These are phyloP conservation scores for Tetrapyrgos nigripes DNA, from an alignment of 1,284 basidiomycete genomes.

Conservation along the genomic window DNA sequence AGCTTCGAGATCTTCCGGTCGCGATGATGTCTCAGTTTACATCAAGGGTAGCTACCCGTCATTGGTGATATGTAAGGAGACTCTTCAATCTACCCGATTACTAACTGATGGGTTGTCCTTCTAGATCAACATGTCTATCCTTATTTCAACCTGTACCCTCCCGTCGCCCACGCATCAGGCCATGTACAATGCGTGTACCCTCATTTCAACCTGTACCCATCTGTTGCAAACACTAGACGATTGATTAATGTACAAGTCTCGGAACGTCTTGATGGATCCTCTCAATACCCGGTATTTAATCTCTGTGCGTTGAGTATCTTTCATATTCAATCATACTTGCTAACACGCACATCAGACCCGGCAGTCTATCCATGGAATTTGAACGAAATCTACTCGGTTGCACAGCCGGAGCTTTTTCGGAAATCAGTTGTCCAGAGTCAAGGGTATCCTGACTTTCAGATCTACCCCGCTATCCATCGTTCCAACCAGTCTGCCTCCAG, in stretches of 20 bases:
- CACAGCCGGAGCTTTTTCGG: no score
- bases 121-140: constrained; percentile 48
- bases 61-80: constrained; percentile 41
- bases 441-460: neutral
- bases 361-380: neutral
- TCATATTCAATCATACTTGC: neutral
- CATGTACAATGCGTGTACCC: constrained; percentile 19
- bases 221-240: no score
- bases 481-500: no score
- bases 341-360: neutral
- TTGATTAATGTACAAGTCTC: no score
- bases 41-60: constrained; percentile 35
- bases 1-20: neutral
- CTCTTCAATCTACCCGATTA: neutral
- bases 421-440: neutral
- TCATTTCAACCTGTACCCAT: constrained; percentile 54
- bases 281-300: constrained; percentile 6
- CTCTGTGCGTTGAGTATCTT: constrained; percentile 1
- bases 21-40: constrained; percentile 1
- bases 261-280: no score
- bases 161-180: neutral
- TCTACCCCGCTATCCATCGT: neutral
- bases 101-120: neutral
- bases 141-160: neutral
- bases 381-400: neutral